phyloP scores from a whole-genome alignment of 371 early-diverging fungal species.

The Saksenaea oblongispora region DNA sequence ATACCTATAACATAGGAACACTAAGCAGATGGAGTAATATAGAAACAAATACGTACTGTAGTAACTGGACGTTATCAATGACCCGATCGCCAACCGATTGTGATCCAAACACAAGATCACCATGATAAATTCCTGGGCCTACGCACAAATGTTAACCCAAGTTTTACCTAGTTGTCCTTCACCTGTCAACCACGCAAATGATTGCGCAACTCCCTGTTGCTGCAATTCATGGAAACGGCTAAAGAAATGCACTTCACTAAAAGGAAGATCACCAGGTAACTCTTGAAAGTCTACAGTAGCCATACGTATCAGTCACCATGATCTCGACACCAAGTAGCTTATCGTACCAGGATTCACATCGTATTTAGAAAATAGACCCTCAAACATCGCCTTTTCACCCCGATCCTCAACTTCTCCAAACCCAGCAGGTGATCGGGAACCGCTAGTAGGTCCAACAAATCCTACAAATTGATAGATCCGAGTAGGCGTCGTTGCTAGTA shows the following conservation, averaged over 20 bases:
- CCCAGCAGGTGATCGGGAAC: conserved; percentile 19
- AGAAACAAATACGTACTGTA: conserved; percentile 61
- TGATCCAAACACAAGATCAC: conserved; percentile 76
- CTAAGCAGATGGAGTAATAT: not conserved
- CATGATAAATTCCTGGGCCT: conserved; percentile 83
- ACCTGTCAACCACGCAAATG: conserved; percentile 81
- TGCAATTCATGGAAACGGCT: conserved; percentile 67
- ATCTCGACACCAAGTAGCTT: no score
- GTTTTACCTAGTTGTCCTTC: not conserved
- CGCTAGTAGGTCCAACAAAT: conserved; percentile 34
- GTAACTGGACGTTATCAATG: conserved; percentile 71
- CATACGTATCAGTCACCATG: no score
- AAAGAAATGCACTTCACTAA: conserved; percentile 68
- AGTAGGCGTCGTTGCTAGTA: conserved; percentile 77
- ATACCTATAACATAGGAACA: conserved; percentile 30
- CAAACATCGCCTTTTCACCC: conserved; percentile 60
- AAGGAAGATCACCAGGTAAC: conserved; percentile 64
- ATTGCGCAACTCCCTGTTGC: conserved; percentile 65
- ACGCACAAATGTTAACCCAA: not conserved
- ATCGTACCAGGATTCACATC: conserved; percentile 61
- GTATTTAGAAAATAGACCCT: conserved; percentile 61
- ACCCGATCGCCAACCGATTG: conserved; percentile 79
- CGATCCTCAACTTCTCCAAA: conserved; percentile 26
- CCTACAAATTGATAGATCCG: conserved; percentile 89
- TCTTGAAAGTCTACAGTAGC: conserved; percentile 67